Evolutionary conservation across 768 basidiomycete species (phyloP), one percentile per base, ranked within the genome.

Genomic region (Chlorophyllum brunneum): DNA sequence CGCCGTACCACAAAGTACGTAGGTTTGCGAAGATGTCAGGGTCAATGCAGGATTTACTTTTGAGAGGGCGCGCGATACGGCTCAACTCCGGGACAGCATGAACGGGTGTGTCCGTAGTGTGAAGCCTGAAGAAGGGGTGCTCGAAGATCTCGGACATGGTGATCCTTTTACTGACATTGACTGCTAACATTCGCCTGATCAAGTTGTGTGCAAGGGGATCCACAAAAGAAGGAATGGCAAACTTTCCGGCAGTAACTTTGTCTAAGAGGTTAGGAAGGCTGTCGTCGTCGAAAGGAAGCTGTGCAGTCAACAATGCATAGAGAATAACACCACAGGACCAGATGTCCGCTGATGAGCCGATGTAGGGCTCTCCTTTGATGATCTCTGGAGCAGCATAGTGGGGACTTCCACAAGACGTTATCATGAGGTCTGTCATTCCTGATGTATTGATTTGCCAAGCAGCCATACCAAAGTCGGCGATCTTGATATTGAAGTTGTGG

Each of bases 381-480:
- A 98, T 85, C 70, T 98, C 95, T 0, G 95, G 94, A 10, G 90
- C 89, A 15, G 93, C 93, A 54, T 98, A 97, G 66, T 97, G 95
- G 50, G 94, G 94, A 59, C 89, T 92, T 26, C 95, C 95, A 59
- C 95, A 97, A 20, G 88, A 87, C 0, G 94, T 97, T 60, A 79
- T 79, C 44, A 97, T 76, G 37, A 53, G 44, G 23, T 46, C 51
- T 34, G 77, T 74, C 10, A 70, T 75, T 44, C 69, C 71, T 22
- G 63, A 60, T 8, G 66, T 58, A 31, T 77, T 75, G 55, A 80
- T 79, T 67, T 93, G 89, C 86, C 90, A 94, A 29, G 89, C 88
- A 3, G 94, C 93, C 90, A 97, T 94, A n/a, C 95, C 94, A 64
- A 97, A 95, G 69, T 98, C 95, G 2, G 91, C 93, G 29, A 98